These are phyloP conservation scores for Carpinus viminea DNA, from an alignment of 306 rosid genomes.

Conservation along the genomic window DNA sequence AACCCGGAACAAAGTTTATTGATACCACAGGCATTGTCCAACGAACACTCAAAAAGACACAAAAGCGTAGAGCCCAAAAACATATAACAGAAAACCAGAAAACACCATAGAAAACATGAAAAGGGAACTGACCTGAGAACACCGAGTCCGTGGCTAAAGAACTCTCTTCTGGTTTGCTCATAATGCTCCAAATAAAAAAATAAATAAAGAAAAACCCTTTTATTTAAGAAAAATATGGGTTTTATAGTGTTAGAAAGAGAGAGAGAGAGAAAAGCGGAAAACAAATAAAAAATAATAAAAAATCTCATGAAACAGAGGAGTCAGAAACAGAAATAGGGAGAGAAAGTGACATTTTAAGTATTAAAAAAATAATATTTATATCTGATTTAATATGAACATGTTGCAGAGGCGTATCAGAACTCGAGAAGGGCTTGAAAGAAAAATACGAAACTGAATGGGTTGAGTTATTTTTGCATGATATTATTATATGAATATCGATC, in stretches of 20 bases:
- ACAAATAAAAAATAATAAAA: neutral
- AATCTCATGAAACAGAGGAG: neutral
- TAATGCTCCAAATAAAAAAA: constrained; percentile 29
- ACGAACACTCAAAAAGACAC: neutral
- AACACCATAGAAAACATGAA: neutral
- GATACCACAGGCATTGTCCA: constrained; percentile 37
- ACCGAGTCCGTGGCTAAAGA: constrained; percentile 43
- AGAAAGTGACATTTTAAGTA: constrained; percentile 13
- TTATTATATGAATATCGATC: neutral
- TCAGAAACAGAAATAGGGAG: constrained; percentile 5
- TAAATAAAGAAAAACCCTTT: constrained; percentile 11
- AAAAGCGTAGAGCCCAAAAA: constrained; percentile 2
- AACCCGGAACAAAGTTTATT: neutral
- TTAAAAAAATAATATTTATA: neutral
- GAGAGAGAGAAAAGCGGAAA: neutral
- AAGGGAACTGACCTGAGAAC: constrained; percentile 42
- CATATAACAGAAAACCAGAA: constrained; percentile 11
- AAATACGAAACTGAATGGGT: neutral
- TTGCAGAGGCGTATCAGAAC: neutral
- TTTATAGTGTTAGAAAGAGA: neutral
- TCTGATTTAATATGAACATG: constrained; percentile 4
- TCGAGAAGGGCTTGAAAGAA: neutral
- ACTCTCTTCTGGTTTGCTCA: constrained; percentile 51
- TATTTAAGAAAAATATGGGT: neutral
- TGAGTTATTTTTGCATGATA: neutral